Evolutionary conservation across 169 alveolate genomes (phyloP).

Genomic region (Blepharisma undulans): DNA sequence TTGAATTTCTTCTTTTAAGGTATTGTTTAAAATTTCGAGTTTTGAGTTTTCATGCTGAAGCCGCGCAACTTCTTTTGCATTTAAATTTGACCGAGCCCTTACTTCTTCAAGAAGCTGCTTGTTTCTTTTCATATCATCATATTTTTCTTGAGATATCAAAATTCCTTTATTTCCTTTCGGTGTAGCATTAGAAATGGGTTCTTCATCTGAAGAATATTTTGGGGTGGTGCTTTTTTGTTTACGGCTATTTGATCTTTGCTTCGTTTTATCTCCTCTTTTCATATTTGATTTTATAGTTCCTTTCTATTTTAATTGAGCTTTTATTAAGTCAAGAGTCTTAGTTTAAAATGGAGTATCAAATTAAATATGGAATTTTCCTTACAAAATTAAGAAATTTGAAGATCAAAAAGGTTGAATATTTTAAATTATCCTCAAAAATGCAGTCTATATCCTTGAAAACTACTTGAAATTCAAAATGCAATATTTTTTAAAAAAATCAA

Average conservation of each 20-base stretch:
- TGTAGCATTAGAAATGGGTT: background rate
- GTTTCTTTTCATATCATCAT: background rate
- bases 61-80: background rate
- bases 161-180: background rate
- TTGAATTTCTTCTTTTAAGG: background rate
- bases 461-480: background rate
- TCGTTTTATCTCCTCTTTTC: background rate
- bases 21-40: background rate
- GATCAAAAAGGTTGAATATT: background rate
- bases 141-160: background rate
- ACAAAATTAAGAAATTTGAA: background rate
- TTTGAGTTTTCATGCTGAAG: background rate
- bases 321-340: background rate
- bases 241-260: background rate
- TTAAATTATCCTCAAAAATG: background rate
- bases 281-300: background rate
- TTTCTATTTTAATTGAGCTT: background rate
- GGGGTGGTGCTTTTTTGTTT: background rate
- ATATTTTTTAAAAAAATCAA: no score
- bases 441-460: background rate
- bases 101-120: background rate
- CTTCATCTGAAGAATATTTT: background rate
- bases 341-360: background rate
- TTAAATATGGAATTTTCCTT: background rate
- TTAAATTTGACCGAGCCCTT: background rate